A percentile compares a stretch with the other conserved stretches of the same genome.
Evolutionary conservation across 1,284 basidiomycete species (phyloP).

Genomic region (Cryptococcus wingfieldii): DNA sequence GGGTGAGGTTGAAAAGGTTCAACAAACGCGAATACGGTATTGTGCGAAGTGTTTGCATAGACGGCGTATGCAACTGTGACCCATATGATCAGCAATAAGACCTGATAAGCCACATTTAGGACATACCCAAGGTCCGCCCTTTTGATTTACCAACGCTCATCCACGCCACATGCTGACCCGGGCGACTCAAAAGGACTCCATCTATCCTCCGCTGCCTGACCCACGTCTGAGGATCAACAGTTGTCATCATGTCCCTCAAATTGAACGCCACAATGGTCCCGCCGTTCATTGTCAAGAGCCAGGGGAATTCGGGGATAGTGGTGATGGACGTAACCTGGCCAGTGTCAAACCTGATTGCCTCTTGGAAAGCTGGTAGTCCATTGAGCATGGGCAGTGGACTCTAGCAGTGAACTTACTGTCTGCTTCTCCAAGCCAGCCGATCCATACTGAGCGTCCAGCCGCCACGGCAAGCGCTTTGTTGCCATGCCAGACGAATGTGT

Average conservation of each 20-base stretch:
- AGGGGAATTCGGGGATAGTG: constrained; percentile 29
- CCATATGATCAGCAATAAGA: neutral
- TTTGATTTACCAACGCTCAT: constrained; percentile 30
- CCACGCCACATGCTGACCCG: constrained; percentile 23
- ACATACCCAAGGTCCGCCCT: constrained; percentile 25
- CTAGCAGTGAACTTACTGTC: neutral
- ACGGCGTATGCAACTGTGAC: constrained; percentile 18
- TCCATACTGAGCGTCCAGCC: constrained; percentile 21
- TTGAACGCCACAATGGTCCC: constrained; percentile 26
- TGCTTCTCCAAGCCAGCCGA: constrained; percentile 33
- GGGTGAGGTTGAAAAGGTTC: constrained; percentile 19
- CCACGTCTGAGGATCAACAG: constrained; percentile 33
- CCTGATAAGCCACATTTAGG: neutral
- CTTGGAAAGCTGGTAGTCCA: constrained; percentile 22
- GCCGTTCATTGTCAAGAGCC: constrained; percentile 26
- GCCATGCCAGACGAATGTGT: constrained; percentile 30
- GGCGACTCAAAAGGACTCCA: constrained; percentile 18
- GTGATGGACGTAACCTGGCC: constrained; percentile 22
- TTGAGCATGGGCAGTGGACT: neutral
- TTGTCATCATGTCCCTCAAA: constrained; percentile 29
- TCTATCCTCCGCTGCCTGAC: constrained; percentile 10
- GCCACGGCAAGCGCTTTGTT: constrained; percentile 29
- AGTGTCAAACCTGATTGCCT: constrained; percentile 23
- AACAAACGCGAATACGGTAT: constrained; percentile 23
- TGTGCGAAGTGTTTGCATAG: constrained; percentile 18